Evolutionary conservation across 345 rosid species (phyloP).

Genomic region (Iberis pinnata): DNA sequence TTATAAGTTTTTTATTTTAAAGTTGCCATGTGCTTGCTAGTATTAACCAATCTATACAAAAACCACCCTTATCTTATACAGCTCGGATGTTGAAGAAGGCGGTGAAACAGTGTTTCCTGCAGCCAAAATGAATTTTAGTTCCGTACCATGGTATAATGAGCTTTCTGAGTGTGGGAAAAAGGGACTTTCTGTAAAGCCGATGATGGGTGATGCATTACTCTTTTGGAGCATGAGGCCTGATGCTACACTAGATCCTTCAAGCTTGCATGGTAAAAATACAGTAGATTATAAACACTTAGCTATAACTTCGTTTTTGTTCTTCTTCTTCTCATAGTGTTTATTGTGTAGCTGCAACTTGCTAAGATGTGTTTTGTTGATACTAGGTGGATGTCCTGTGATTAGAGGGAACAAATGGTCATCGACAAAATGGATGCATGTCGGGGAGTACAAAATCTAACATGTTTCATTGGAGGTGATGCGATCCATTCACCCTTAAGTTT

Average conservation of each 20-base stretch:
- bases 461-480: slow-evolving; percentile 4
- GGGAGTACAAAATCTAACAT: slow-evolving; percentile 47
- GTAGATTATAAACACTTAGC: background rate
- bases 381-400: slow-evolving; percentile 91
- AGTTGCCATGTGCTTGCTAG: background rate
- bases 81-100: slow-evolving; percentile 96
- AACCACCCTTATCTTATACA: slow-evolving; percentile 25
- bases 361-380: slow-evolving; percentile 3
- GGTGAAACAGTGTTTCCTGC: slow-evolving; percentile 91
- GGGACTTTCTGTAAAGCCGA: slow-evolving; percentile 75
- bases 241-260: slow-evolving; percentile 73
- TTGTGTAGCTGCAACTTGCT: slow-evolving; percentile 4
- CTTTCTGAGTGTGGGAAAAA: slow-evolving; percentile 75
- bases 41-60: background rate
- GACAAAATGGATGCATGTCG: slow-evolving; percentile 86
- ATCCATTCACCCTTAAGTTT: background rate
- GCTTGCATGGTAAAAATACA: slow-evolving; percentile 58
- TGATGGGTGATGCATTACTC: slow-evolving; percentile 76
- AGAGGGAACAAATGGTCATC: slow-evolving; percentile 92
- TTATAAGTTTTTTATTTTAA: background rate
- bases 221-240: slow-evolving; percentile 97
- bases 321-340: slow-evolving; percentile 4
- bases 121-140: slow-evolving; percentile 54
- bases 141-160: slow-evolving; percentile 71
- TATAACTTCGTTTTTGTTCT: slow-evolving; percentile 4